Conservation (phyloP, 352 stramenopile species). For the Pythium aquatile region DNA sequence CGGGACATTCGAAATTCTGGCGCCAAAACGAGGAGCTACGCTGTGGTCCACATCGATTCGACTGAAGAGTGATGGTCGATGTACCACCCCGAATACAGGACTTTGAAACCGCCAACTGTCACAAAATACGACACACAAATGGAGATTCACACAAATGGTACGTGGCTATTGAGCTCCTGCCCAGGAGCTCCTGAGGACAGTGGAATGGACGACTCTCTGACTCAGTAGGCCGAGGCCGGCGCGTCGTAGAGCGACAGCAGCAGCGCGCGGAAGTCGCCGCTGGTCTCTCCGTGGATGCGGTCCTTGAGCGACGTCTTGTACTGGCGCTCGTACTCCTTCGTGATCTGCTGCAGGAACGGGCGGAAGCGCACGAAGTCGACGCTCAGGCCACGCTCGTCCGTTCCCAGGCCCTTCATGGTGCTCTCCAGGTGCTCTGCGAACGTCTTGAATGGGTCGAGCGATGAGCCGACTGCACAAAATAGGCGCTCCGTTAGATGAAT, state of each 20-base stretch:
- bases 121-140: neutral
- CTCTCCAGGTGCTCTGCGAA: slow-evolving; percentile 35
- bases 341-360: slow-evolving; percentile 28
- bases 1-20: slow-evolving; percentile 2
- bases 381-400: slow-evolving; percentile 36
- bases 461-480: slow-evolving; percentile 40
- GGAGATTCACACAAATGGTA: too few species aligned
- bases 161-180: too few species aligned
- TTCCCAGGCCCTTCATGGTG: slow-evolving; percentile 42
- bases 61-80: neutral
- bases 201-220: neutral
- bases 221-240: slow-evolving; percentile 11
- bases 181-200: neutral
- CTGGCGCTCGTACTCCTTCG: slow-evolving; percentile 31
- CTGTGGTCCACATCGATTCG: slow-evolving; percentile 16
- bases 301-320: slow-evolving; percentile 38
- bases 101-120: too few species aligned
- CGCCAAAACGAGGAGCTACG: slow-evolving; percentile 18
- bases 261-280: slow-evolving; percentile 33
- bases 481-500: neutral
- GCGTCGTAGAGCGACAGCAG: slow-evolving; percentile 35
- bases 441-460: slow-evolving; percentile 45
- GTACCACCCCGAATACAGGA: neutral
- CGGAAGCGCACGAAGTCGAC: slow-evolving; percentile 33
- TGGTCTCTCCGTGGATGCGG: slow-evolving; percentile 39